Evolutionary conservation across 1,284 basidiomycete genomes (phyloP).

Genomic region (Lignosus rhinocerotis): DNA sequence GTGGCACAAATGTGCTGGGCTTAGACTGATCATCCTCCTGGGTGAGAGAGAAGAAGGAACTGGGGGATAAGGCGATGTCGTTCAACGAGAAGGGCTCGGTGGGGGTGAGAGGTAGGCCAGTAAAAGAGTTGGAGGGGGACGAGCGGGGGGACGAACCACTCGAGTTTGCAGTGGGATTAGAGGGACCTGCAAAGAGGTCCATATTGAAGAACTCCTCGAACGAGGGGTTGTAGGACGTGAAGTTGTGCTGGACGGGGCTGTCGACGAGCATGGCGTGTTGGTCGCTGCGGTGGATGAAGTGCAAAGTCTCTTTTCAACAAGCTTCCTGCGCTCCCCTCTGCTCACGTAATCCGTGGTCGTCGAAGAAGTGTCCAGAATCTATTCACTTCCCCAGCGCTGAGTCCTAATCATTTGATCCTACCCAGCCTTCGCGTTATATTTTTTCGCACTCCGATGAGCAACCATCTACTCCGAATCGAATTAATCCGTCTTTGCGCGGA

Average conservation of each 20-base stretch:
- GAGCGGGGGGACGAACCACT: conserved; percentile 39
- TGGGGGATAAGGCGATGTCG: conserved; percentile 31
- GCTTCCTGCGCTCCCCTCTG: conserved; percentile 3
- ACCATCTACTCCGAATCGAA: neutral
- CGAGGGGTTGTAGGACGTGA: conserved; percentile 26
- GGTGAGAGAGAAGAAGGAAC: conserved; percentile 42
- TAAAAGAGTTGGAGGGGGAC: conserved; percentile 36
- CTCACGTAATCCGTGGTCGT: conserved; percentile 1
- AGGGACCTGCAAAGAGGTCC: conserved; percentile 39
- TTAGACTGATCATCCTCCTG: conserved; percentile 46
- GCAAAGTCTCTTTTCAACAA: neutral
- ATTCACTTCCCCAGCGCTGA: conserved; percentile 1
- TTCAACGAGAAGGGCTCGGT: conserved; percentile 26
- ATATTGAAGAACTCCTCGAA: conserved; percentile 56
- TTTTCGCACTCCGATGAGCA: neutral
- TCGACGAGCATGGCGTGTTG: conserved; percentile 35
- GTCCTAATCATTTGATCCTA: neutral
- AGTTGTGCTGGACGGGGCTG: conserved; percentile 30
- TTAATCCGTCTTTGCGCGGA: neutral
- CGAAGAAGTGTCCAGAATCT: conserved; percentile 18
- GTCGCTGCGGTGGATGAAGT: conserved; percentile 15
- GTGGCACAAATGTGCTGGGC: conserved; percentile 32
- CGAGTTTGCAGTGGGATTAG: conserved; percentile 26
- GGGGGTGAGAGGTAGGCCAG: conserved; percentile 32
- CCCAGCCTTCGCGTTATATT: neutral